Conservation (phyloP, 139 green algal genomes). For the Pleodorina starrii region DNA sequence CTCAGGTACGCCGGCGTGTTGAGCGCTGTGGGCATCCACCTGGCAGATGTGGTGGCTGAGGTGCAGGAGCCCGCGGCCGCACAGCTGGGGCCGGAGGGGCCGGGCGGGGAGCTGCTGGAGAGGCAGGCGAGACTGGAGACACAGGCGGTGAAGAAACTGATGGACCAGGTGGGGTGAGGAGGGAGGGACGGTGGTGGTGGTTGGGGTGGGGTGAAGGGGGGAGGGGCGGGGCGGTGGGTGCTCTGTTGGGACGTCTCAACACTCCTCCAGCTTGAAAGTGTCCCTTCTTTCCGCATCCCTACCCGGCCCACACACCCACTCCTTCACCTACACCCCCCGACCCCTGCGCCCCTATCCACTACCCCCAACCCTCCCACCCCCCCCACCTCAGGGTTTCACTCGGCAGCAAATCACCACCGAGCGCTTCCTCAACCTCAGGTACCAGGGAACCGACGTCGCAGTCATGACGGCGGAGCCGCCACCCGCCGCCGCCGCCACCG, state of each 20-base stretch:
- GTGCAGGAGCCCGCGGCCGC: slow-evolving; percentile 86
- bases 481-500: background rate
- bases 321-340: too few relatives aligned
- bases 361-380: too few relatives aligned
- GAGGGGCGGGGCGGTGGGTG: too few relatives aligned
- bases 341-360: too few relatives aligned
- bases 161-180: slow-evolving; percentile 56
- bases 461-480: slow-evolving; percentile 84
- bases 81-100: slow-evolving; percentile 51
- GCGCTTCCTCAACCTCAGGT: slow-evolving; percentile 92
- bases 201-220: too few relatives aligned
- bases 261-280: too few relatives aligned
- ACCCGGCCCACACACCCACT: too few relatives aligned
- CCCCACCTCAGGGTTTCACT: slow-evolving; percentile 85
- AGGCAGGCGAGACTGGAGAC: slow-evolving; percentile 73
- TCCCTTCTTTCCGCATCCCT: too few relatives aligned
- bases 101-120: slow-evolving; percentile 20
- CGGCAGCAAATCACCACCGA: slow-evolving; percentile 70
- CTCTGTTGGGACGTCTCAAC: too few relatives aligned
- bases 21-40: slow-evolving; percentile 94
- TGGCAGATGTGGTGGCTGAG: slow-evolving; percentile 95
- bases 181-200: too few relatives aligned
- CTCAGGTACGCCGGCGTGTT: slow-evolving; percentile 88
- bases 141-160: slow-evolving; percentile 60
- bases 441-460: slow-evolving; percentile 92